Evolutionary conservation across 2,329 filamentous ascomycete genomes (phyloP).

Genomic region (Aspergillus ibericus): DNA sequence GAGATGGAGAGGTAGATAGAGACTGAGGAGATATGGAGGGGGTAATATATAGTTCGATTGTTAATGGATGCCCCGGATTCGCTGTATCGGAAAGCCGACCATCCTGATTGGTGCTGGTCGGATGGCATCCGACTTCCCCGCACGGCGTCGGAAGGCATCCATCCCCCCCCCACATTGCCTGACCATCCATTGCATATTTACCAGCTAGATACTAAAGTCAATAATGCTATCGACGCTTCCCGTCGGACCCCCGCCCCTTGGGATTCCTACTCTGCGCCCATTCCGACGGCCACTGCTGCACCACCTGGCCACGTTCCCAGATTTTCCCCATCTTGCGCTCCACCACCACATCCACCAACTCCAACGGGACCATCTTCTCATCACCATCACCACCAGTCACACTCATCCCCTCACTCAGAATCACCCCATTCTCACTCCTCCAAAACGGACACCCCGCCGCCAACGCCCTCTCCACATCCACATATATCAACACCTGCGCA

Average conservation of each 20-base stretch:
- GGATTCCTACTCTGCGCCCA: slow-evolving; percentile 42
- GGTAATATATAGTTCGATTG: neutral
- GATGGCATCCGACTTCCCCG: neutral
- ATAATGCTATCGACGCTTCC: neutral
- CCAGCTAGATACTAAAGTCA: too few relatives aligned
- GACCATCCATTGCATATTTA: neutral
- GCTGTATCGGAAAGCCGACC: neutral
- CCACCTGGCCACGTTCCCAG: slow-evolving; percentile 58
- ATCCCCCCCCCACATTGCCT: neutral
- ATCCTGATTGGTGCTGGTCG: neutral
- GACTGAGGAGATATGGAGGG: neutral
- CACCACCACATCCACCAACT: slow-evolving; percentile 71
- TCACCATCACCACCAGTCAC: slow-evolving; percentile 46
- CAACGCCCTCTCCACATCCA: slow-evolving; percentile 70
- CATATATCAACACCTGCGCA: slow-evolving; percentile 74
- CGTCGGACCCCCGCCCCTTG: slow-evolving; percentile 25
- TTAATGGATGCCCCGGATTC: slow-evolving; percentile 1
- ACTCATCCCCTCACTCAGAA: slow-evolving; percentile 57
- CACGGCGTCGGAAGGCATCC: neutral
- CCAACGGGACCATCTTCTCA: slow-evolving; percentile 60
- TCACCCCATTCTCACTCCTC: slow-evolving; percentile 74
- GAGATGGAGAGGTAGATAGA: neutral
- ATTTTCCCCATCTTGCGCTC: slow-evolving; percentile 71
- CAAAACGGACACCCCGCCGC: slow-evolving; percentile 68
- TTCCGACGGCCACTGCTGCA: slow-evolving; percentile 49